phyloP scores from a whole-genome alignment of 352 stramenopile species.

The Achlya hypogyna region DNA sequence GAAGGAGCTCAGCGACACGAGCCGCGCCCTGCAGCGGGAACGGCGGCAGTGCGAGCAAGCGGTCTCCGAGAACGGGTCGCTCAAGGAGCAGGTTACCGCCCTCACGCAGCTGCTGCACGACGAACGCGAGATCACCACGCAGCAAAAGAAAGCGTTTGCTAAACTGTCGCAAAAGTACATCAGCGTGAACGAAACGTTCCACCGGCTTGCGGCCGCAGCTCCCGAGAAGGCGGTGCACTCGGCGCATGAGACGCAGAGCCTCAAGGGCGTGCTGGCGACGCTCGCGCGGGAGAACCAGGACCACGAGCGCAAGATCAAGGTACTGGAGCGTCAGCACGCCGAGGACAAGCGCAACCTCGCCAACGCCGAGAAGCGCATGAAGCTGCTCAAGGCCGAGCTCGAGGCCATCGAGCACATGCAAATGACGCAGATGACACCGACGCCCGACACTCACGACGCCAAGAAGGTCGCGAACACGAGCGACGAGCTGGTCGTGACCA shows the following conservation, averaged over 20 bases:
- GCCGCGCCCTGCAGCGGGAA: conserved; percentile 30
- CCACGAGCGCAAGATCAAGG: conserved; percentile 44
- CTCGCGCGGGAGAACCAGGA: conserved; percentile 66
- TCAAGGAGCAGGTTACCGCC: conserved; percentile 30
- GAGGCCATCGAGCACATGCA: conserved; percentile 67
- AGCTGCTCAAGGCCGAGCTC: conserved; percentile 54
- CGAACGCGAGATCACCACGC: conserved; percentile 32
- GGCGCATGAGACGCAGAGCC: conserved; percentile 8
- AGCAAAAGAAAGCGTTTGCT: conserved; percentile 53
- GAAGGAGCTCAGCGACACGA: conserved; percentile 30
- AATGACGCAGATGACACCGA: conserved; percentile 29
- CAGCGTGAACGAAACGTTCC: conserved; percentile 40
- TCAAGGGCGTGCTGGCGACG: conserved; percentile 43
- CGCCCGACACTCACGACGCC: conserved; percentile 23
- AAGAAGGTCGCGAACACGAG: conserved; percentile 17
- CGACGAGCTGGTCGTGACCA: conserved; percentile 14
- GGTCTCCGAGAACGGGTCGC: conserved; percentile 31
- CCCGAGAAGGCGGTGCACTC: conserved; percentile 7
- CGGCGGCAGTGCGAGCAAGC: conserved; percentile 27
- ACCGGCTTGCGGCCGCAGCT: conserved; percentile 38
- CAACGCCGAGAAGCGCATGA: conserved; percentile 62
- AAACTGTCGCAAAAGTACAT: conserved; percentile 56
- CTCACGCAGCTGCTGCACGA: conserved; percentile 36
- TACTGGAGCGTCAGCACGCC: conserved; percentile 44
- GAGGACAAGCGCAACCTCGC: conserved; percentile 47